These are phyloP conservation scores for Xerocomellus intermedius DNA, from an alignment of 768 basidiomycete species.

Conservation along the genomic window DNA sequence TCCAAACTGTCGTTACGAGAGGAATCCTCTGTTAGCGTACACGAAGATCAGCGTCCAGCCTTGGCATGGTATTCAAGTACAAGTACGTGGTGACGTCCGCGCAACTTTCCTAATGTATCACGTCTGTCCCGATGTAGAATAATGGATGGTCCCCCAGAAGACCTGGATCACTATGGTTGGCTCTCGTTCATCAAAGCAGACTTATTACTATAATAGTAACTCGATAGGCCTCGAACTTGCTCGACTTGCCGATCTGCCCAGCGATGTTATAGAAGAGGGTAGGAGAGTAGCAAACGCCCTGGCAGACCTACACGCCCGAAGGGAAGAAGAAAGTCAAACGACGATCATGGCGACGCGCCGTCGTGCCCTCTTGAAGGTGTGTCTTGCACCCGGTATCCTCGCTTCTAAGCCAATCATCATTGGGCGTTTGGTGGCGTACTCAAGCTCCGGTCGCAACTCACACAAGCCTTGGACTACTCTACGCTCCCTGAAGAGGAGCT, in stretches of 20 bases:
- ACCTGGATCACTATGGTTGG: constrained; percentile 70
- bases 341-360: constrained; percentile 58
- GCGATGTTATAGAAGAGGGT: constrained; percentile 62
- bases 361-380: constrained; percentile 67
- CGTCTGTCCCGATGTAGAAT: constrained; percentile 46
- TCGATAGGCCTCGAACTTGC: constrained; percentile 84
- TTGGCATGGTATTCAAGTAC: constrained; percentile 78
- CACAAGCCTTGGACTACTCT: constrained; percentile 70
- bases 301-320: constrained; percentile 51
- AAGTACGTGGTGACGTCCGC: constrained; percentile 43
- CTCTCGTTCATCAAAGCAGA: constrained; percentile 1
- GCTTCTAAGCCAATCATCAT: neutral
- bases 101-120: neutral
- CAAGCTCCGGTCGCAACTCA: constrained; percentile 75
- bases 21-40: constrained; percentile 42
- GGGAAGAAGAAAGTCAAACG: constrained; percentile 61
- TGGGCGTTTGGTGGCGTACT: neutral
- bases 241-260: constrained; percentile 80
- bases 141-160: constrained; percentile 64
- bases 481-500: constrained; percentile 72
- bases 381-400: neutral
- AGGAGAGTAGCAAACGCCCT: constrained; percentile 60
- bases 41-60: constrained; percentile 49
- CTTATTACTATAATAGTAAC: neutral
- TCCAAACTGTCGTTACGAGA: neutral